Conservation (phyloP, 169 alveolate species). For the Cryptosporidium baileyi region DNA sequence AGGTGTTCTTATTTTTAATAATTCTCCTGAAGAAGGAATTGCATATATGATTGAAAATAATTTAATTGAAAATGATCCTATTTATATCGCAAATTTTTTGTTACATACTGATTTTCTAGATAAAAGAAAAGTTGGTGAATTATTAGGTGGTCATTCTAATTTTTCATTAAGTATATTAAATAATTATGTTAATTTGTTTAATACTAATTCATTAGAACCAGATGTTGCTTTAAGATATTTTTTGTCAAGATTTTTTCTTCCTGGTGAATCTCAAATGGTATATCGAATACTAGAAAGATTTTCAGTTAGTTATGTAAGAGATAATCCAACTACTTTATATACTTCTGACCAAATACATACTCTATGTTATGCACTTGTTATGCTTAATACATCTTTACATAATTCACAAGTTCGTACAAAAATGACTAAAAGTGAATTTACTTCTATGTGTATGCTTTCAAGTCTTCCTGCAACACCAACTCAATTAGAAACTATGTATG, state of each 20-base stretch:
- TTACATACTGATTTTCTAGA: conserved; percentile 59
- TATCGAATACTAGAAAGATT: conserved; percentile 70
- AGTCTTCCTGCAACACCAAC: conserved; percentile 1
- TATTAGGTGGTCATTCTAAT: conserved; percentile 57
- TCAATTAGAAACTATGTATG: conserved; percentile 53
- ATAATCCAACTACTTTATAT: conserved; percentile 22
- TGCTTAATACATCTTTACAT: conserved; percentile 58
- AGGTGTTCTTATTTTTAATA: conserved; percentile 51
- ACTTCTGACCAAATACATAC: conserved; percentile 66
- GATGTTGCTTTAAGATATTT: conserved; percentile 70
- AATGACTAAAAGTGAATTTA: conserved; percentile 52
- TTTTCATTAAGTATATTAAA: conserved; percentile 46
- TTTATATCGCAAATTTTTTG: conserved; percentile 54
- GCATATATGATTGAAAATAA: conserved; percentile 38
- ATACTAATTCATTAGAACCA: conserved; percentile 57
- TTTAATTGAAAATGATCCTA: conserved; percentile 47
- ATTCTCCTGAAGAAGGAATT: conserved; percentile 66
- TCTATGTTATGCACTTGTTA: conserved; percentile 54
- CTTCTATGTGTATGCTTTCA: conserved; percentile 45
- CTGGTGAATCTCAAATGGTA: conserved; percentile 73
- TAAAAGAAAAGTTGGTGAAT: conserved; percentile 58
- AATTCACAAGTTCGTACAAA: conserved; percentile 53
- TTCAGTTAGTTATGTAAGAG: conserved; percentile 65
- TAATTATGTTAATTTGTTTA: conserved; percentile 46
- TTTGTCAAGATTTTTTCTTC: conserved; percentile 64